These are phyloP conservation scores for Rhizopogon rudus DNA, from an alignment of 768 basidiomycete species.

Conservation along the genomic window DNA sequence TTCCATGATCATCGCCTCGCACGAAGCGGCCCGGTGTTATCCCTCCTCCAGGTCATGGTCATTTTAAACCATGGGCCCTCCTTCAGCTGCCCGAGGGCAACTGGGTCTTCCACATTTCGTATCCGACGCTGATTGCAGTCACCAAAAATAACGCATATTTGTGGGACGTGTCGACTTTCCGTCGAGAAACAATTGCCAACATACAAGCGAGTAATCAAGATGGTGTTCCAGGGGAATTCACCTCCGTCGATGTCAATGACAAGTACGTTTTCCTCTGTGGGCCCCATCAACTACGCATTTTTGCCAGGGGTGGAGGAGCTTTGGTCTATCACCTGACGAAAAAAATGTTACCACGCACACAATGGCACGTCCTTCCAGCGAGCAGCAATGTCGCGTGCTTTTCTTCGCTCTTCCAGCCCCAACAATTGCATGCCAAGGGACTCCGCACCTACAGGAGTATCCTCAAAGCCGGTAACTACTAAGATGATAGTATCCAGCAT, in stretches of 20 bases:
- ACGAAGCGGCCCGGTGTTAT: constrained; percentile 13
- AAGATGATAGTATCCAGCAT: not conserved
- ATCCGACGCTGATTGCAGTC: constrained; percentile 57
- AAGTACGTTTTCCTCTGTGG: constrained; percentile 60
- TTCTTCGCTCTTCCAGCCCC: constrained; percentile 15
- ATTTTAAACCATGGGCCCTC: constrained; percentile 60
- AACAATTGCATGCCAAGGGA: constrained; percentile 10
- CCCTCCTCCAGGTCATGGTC: constrained; percentile 27
- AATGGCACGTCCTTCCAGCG: constrained; percentile 28
- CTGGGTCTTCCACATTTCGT: constrained; percentile 61
- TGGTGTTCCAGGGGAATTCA: constrained; percentile 29
- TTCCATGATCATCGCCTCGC: constrained; percentile 18
- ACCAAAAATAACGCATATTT: constrained; percentile 43
- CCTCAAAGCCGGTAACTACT: constrained; percentile 24
- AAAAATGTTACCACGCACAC: constrained; percentile 27
- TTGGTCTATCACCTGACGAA: constrained; percentile 40
- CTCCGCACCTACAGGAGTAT: constrained; percentile 1
- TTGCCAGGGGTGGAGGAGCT: constrained; percentile 41
- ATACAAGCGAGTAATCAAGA: constrained; percentile 22
- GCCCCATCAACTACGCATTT: constrained; percentile 44
- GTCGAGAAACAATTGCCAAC: constrained; percentile 40
- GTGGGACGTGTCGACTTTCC: constrained; percentile 55
- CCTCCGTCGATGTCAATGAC: constrained; percentile 62
- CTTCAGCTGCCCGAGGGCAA: constrained; percentile 40
- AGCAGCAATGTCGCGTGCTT: not conserved